Evolutionary conservation across 2,329 filamentous ascomycete genomes (phyloP), one percentile per base, ranked within the genome.

Genomic region (Coleophoma eucalyptorum): DNA sequence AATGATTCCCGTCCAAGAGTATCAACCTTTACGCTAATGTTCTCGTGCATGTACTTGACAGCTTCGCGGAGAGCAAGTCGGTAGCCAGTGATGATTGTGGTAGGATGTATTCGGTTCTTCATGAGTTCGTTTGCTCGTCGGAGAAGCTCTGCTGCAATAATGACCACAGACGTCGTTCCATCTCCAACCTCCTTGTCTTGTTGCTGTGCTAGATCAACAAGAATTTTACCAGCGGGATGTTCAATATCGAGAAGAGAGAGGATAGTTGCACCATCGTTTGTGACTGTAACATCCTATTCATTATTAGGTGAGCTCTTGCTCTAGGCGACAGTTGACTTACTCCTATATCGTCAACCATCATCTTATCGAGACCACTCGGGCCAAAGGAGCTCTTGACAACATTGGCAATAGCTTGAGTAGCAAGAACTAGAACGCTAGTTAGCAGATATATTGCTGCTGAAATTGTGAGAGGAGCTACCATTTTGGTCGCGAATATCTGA

Each of bases 311-410:
- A 15, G 21, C 10, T 42, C 32, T n/a, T 26, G 20, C 41, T 46
- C 49, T 46, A 20, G 33, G 41, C 43, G 41, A 32, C 52, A 46
- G 37, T 37, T 38, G 51, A 64, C 85, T 63, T 82, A 90, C 87
- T 67, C 94, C 94, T 70, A 99, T 97, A 69, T 99, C 94, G 75
- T 99, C 94, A 64, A 99, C 94, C 94, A 99, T 97, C 94, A 99
- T 99, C 83, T 99, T 99, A 71, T 99, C 94, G 60, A 99, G 81
- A 45, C 94, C 94, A 56, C 90, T 96, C 47, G 94, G 94, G 50
- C 94, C 94, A 68, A 99, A 99, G 15, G 94, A 99, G 72, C 90
- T 96, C 79, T 96, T 97, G 71, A 99, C 91, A 53, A 99, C 92
- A 84, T 97, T 99, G 65, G 94, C 88, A 66, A 99, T 97, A 53